phyloP scores from a whole-genome alignment of 1,284 basidiomycete species.

The Phellinidium pouzarii region DNA sequence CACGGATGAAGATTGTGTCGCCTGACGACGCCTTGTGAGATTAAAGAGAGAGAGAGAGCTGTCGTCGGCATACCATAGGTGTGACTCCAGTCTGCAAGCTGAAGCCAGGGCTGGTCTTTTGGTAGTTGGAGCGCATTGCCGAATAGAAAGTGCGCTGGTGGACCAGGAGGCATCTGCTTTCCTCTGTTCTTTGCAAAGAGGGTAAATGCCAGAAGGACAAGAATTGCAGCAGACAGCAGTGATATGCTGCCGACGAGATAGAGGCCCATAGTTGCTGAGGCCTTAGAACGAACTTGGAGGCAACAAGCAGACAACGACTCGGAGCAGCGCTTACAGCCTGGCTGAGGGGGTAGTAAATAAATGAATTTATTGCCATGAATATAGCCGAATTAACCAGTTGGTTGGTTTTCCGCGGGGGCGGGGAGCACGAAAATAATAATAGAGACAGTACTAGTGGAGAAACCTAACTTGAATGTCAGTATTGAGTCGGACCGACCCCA shows the following conservation, averaged over 20 bases:
- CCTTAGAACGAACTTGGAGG: neutral
- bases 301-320: neutral
- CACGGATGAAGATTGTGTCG: neutral
- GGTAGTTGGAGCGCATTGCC: constrained; percentile 17
- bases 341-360: no score
- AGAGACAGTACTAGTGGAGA: no score
- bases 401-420: no score
- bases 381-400: no score
- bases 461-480: no score
- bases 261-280: neutral
- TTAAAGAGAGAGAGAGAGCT: neutral
- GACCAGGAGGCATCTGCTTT: constrained; percentile 14
- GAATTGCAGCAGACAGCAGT: neutral
- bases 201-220: neutral
- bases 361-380: no score
- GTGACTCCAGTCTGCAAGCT: constrained; percentile 11
- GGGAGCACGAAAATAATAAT: no score
- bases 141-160: constrained; percentile 4
- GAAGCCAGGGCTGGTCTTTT: constrained; percentile 11
- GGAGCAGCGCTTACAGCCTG: no score
- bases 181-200: neutral
- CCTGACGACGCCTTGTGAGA: neutral
- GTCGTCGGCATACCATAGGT: constrained; percentile 8
- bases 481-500: no score
- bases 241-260: neutral